These are phyloP conservation scores for Casuarina glauca DNA, from an alignment of 306 rosid genomes.

Conservation along the genomic window DNA sequence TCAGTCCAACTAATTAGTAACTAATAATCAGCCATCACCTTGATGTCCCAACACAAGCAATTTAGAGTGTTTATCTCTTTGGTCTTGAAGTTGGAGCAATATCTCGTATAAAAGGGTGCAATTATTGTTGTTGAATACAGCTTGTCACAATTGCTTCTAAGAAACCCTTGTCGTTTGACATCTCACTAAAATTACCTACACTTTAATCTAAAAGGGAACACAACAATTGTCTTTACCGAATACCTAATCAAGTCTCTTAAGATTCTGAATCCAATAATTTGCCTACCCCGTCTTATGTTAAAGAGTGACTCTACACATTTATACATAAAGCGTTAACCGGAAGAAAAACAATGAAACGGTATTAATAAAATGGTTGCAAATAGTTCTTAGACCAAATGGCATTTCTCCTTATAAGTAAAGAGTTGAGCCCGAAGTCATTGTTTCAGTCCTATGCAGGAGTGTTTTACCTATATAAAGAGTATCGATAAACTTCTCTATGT, in stretches of 20 bases:
- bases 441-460: background rate
- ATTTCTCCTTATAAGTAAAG: background rate
- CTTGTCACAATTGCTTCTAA: background rate
- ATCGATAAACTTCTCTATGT: no score
- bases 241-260: background rate
- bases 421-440: background rate
- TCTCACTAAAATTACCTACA: background rate
- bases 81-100: background rate
- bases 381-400: background rate
- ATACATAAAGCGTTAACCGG: background rate
- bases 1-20: constrained; percentile 26
- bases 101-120: background rate
- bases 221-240: background rate
- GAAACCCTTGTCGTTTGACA: background rate
- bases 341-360: background rate
- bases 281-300: background rate
- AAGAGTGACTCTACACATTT: background rate
- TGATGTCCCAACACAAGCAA: background rate
- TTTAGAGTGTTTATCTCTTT: background rate
- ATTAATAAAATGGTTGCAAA: no score
- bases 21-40: constrained; percentile 21
- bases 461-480: no score
- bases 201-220: background rate
- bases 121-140: background rate
- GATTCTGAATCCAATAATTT: background rate